Evolutionary conservation across 352 stramenopile genomes (phyloP), one percentile per base, ranked within the genome.

Genomic region (Phytophthora fragariaefolia): DNA sequence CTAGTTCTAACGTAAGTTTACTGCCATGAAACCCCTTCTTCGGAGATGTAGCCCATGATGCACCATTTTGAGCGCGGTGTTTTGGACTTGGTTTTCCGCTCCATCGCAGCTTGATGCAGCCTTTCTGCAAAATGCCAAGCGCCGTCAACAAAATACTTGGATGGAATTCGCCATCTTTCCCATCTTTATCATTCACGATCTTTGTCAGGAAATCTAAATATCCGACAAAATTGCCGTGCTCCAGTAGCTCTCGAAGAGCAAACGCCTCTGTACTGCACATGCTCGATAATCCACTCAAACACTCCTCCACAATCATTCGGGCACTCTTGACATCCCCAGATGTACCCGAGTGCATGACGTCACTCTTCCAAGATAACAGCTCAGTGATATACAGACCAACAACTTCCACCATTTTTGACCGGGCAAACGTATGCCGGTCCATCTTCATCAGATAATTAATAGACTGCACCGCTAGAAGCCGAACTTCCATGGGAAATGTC

Each of bases 391-490:
- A 93, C 61, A 92, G 62, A 1, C 58, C 59, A 5, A 91, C 71
- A 46, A 85, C 60, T n/a, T 83, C 71, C 22, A 83, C 28, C 26
- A 82, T 74, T 4, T 79, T 73, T 3, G 81, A 63, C 13, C 82
- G 76, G 13, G 79, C 62, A 48, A 90, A 83, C 53, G 88, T 63
- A 43, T 88, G 76, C 9, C 77, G 71, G 54, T 96, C 85, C 82
- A 96, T 83, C 67, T 94, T 96, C 49, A 93, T 73, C 42, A 96
- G 59, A 66, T 96, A 96, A 61, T 94, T 94, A 66, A 94, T 86
- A 5, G 87, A 93, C 56, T 96, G 87, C 22, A 92, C 64, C 1
- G 85, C 82, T 27, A 95, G 64, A 0, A 92, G 61, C 3, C 83
- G 78, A 23, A 87, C 69, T 66, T 89, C 77, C 8, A 73, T 34